Evolutionary conservation across 2,329 filamentous ascomycete species (phyloP), one percentile per base, ranked within the genome.

Genomic region (Penicillium brasilianum): DNA sequence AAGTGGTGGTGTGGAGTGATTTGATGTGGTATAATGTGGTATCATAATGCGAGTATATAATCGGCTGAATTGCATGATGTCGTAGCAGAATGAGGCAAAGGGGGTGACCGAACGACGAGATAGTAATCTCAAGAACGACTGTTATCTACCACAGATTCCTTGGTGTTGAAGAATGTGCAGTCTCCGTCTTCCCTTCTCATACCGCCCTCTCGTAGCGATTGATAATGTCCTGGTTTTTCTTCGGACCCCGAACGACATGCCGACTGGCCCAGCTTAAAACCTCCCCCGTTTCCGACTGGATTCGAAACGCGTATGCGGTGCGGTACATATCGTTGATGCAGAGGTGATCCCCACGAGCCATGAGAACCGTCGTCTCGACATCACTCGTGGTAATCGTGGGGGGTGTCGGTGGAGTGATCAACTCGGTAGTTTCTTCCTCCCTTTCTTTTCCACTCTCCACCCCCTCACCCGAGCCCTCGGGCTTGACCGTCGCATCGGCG

Each of bases 301-400:
- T 65, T 11, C 75, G 71, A 63, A 81, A 81, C 18, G 76, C 71
- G 68, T 81, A 81, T 3, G 74, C 75, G 5, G 78, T 81, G 57
- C 75, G 76, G 67, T 81, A 81, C 72, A 78, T 80, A 67, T 81
- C 79, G 48, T 80, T 78, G 56, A 81, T 74, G 65, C 79, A 81
- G 10, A 81, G 72, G 67, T 81, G 79, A 46, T 78, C 76, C 3
- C 79, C 79, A 18, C 69, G 69, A 4, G 79, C 79, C 54, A 69
- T 66, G 10, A 79, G 59, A 5, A 80, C 71, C 5, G 58, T 62
- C 1, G 72, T 77, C 13, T 66, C 66, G 2, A 32, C 30, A 2
- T 55, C 56, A 2, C 48, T n/a, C 2, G 53, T 49, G 4, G 50
- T 25, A 3, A 62, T 59, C 6, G 59, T 32, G 0, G 73, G 73